A percentile compares a stretch with the other conserved stretches of the same genome.
These are phyloP conservation scores for Botrytis deweyae DNA, from an alignment of 2,329 filamentous ascomycete species.

Conservation along the genomic window DNA sequence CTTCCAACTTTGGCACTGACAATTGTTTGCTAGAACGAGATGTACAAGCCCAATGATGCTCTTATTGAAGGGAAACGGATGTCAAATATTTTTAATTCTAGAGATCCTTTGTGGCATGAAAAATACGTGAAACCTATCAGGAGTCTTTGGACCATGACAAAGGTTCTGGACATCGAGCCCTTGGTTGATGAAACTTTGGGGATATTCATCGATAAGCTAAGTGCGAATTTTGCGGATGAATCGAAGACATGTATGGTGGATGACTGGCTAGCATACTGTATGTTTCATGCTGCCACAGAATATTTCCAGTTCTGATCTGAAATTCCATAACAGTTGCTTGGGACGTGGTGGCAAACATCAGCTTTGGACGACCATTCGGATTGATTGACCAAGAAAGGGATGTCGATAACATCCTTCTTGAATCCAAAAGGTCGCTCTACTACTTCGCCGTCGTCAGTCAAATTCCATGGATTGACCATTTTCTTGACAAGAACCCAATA, in stretches of 20 bases:
- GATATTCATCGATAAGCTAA: not conserved
- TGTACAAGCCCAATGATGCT: slow-evolving; percentile 1
- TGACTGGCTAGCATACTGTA: slow-evolving; percentile 13
- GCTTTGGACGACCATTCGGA: slow-evolving; percentile 10
- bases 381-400: slow-evolving; percentile 11
- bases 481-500: slow-evolving; percentile 3
- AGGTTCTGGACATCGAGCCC: not conserved
- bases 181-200: slow-evolving; percentile 7
- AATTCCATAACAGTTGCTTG: not conserved
- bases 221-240: not conserved
- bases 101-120: slow-evolving; percentile 2
- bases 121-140: slow-evolving; percentile 7
- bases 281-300: not conserved
- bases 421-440: not conserved
- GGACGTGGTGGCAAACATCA: not conserved
- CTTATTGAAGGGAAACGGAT: slow-evolving; percentile 2
- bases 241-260: not conserved
- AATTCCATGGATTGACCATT: slow-evolving; percentile 10
- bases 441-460: slow-evolving; percentile 10
- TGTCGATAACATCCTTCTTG: not conserved
- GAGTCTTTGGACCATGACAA: slow-evolving; percentile 10
- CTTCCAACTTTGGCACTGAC: not conserved
- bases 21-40: not conserved
- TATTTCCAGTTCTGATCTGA: not conserved
- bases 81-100: not conserved